Conservation (phyloP, 495 filamentous ascomycete species). For the Neurospora hispaniola region DNA sequence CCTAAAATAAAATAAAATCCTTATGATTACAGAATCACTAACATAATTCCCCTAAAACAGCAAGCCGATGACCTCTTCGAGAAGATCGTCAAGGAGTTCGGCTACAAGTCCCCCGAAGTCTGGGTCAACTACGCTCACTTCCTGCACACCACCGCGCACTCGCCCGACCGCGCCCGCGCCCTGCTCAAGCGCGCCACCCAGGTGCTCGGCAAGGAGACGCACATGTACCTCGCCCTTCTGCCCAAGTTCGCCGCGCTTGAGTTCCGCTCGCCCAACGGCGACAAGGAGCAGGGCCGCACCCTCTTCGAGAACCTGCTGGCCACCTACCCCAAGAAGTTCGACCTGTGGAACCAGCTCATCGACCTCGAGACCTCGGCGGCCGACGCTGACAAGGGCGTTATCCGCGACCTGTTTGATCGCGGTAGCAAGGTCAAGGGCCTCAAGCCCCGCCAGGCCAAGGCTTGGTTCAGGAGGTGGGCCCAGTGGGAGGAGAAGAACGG, state of each 20-base stretch:
- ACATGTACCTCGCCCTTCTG: slow-evolving; percentile 67
- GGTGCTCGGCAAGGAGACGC: slow-evolving; percentile 49
- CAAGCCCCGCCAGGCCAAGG: slow-evolving; percentile 62
- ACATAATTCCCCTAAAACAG: slow-evolving; percentile 39
- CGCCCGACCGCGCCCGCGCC: slow-evolving; percentile 63
- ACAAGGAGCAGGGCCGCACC: slow-evolving; percentile 84
- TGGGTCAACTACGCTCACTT: slow-evolving; percentile 95
- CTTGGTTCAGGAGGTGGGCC: slow-evolving; percentile 77
- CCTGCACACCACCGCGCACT: slow-evolving; percentile 58
- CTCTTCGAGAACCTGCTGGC: slow-evolving; percentile 82
- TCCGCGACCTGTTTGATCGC: slow-evolving; percentile 72
- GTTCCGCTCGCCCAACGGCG: slow-evolving; percentile 73
- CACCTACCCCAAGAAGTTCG: slow-evolving; percentile 76
- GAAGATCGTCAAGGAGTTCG: slow-evolving; percentile 75
- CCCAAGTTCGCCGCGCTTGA: slow-evolving; percentile 83
- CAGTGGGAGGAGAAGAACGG: slow-evolving; percentile 67
- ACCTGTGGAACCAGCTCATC: slow-evolving; percentile 84
- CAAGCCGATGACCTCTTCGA: slow-evolving; percentile 88
- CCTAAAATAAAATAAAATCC: not conserved
- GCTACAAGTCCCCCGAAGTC: slow-evolving; percentile 61
- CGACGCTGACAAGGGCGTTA: slow-evolving; percentile 44
- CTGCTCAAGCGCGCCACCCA: slow-evolving; percentile 82
- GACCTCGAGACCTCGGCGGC: slow-evolving; percentile 65
- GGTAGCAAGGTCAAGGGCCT: slow-evolving; percentile 57
- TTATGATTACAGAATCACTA: slow-evolving; percentile 5